Evolutionary conservation across 164 flowering plant species (phyloP).

Genomic region (Vitis rupestris): DNA sequence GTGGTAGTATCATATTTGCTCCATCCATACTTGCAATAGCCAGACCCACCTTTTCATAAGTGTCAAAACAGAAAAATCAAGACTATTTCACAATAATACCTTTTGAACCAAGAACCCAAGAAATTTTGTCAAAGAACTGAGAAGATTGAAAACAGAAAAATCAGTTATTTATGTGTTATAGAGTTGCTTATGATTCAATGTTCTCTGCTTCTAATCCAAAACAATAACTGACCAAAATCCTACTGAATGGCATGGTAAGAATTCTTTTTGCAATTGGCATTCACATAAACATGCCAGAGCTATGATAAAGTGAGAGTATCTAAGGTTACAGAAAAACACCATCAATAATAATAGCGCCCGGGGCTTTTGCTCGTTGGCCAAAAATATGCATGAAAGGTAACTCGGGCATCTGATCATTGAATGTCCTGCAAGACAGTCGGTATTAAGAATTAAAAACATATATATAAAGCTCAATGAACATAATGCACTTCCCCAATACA

Average conservation of each 20-base stretch:
- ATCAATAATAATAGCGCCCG: conserved; percentile 80
- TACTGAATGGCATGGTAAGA: too few species aligned
- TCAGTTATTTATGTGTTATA: background rate
- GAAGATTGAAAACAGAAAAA: background rate
- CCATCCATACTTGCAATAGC: conserved; percentile 98
- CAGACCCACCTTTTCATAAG: conserved; percentile 75
- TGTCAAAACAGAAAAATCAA: background rate
- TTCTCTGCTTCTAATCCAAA: background rate
- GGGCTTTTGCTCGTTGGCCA: conserved; percentile 50
- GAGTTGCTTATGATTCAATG: background rate
- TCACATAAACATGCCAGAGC: too few species aligned
- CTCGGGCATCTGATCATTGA: conserved; percentile 28
- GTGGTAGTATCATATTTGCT: conserved; percentile 79
- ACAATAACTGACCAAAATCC: too few species aligned
- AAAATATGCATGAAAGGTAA: conserved; percentile 67
- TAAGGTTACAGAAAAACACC: conserved; percentile 39
- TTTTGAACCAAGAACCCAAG: background rate
- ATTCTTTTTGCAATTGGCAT: too few species aligned
- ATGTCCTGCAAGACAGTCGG: conserved; percentile 39
- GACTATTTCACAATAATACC: background rate
- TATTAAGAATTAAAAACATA: background rate
- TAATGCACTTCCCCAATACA: too few species aligned
- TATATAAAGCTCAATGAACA: too few species aligned
- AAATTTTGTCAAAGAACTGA: background rate
- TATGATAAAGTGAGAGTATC: background rate